Base-by-base conservation (phyloP, 2,329 filamentous ascomycete genomes). In the Macroventuria anomochaeta region DNA sequence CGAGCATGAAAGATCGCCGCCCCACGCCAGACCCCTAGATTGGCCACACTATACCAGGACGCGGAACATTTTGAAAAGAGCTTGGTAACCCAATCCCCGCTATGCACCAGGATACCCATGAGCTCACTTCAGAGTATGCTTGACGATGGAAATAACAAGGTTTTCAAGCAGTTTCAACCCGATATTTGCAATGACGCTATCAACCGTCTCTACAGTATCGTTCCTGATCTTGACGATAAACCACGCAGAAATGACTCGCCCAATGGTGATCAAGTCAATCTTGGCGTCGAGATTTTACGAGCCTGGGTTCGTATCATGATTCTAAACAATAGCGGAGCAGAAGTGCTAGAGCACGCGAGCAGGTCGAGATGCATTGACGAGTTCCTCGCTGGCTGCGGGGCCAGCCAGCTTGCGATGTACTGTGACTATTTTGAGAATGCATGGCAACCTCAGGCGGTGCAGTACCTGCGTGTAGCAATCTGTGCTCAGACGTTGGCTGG, bases 281-380 rank as follows among this genome's bases (percentile, higher is more conserved):
- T 26, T 10, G 68, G 67, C 0, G 60, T 60, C 1, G 61, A 70
- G 2, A 68, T 71, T 31, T 42, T 70, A 7, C 38, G 67, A 5
- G 42, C 66, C 0, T 69, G 67, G 68, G 69, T 71, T 23, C 53
- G 67, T 1, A 70, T 71, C 28, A 70, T 71, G 66, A 47, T 70
- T 1, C 34, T 70, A 0, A 65, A 71, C 31, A 64, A 69, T 12
- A 70, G 68, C 32, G 67, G 70, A 13, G 64, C 65, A 23, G 42
- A 53, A 2, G 46, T 55, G 1, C 32, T 70, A 0, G 63, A 67
- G 32, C 65, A 62, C 36, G 67, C 66, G 0, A 69, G 63, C 2
- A 49, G 59, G 15, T 64, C 64, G 0, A 59, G 51, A n/a, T 46
- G 56, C n/a, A 70, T 71, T 2, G 28, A 59, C 18, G 61, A 64